Evolutionary conservation across 1,139 yeast genomes (phyloP), one percentile per base, ranked within the genome.

Genomic region (Hemisphaericaspora lyxosophila): DNA sequence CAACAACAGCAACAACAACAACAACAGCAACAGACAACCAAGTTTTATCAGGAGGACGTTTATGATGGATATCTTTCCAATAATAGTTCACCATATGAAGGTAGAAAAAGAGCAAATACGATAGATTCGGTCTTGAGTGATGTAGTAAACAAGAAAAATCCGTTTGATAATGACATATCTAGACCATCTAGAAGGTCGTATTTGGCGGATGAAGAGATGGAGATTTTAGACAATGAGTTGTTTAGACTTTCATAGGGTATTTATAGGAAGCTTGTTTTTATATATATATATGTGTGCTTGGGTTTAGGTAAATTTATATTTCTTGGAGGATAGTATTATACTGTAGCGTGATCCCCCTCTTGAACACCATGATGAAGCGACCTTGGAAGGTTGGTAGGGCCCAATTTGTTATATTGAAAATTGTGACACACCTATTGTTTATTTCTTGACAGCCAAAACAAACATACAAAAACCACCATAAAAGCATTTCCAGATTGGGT

Each of bases 141-240:
- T 8, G 23, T 20, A 8, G 11, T 8, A 8, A 20, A 20, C 7
- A 20, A 20, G 11, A n/a, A 11, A 14, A 14, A 27, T 5, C 26
- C 23, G 12, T 22, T 23, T 16, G 24, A 24, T 22, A 12, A 23
- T 11, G 11, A 4, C 3, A 20, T 20, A 11, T 20, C 11, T 8
- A 20, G 11, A 8, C 11, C 7, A 4, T 20, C 24, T 8, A 33
- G 48, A 32, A 37, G 44, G 7, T 63, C 69, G 3, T 40, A 55
- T 22, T 52, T 64, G 38, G 57, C 57, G 33, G 62, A 61, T 3
- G 61, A 59, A 8, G 70, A 64, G 36, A 48, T 59, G 40, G 49
- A 53, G 29, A 50, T 54, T 22, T 50, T 63, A 44, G 63, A 62
- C 33, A 34, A 41, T 28, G 43, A 33, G 25, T 31, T 41, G 44